Conservation (phyloP, 2,329 filamentous ascomycete species). For the Hymenotorrendiella dingleyae region DNA sequence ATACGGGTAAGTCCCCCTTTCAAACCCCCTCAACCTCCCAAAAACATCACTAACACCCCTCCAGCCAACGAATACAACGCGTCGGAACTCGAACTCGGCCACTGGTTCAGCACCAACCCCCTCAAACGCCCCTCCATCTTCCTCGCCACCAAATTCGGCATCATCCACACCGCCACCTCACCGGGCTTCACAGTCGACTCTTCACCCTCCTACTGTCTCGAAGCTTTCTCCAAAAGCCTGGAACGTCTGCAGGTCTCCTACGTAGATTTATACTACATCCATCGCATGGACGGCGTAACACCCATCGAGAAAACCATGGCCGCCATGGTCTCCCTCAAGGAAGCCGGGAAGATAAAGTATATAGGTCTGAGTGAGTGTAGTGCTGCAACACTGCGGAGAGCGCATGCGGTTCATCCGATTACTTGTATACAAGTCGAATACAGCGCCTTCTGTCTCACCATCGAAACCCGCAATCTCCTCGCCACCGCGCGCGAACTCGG, state of each 20-base stretch:
- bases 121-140: slow-evolving; percentile 43
- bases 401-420: slow-evolving; percentile 27
- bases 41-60: no score
- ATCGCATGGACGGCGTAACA: slow-evolving; percentile 32
- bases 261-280: slow-evolving; percentile 33
- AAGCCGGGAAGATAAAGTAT: slow-evolving; percentile 41
- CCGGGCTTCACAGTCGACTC: slow-evolving; percentile 22
- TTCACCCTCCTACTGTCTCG: slow-evolving; percentile 35
- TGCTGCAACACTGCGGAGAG: slow-evolving; percentile 38
- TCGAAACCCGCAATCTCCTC: slow-evolving; percentile 49
- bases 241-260: slow-evolving; percentile 34
- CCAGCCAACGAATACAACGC: no score
- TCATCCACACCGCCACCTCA: slow-evolving; percentile 16
- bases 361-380: slow-evolving; percentile 44
- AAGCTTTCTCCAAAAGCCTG: slow-evolving; percentile 35
- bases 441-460: slow-evolving; percentile 46
- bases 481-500: slow-evolving; percentile 51
- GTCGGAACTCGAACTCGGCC: no score
- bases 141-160: slow-evolving; percentile 46
- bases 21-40: no score
- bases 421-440: slow-evolving; percentile 46
- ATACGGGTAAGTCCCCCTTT: no score
- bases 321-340: slow-evolving; percentile 34
- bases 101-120: slow-evolving; percentile 43
- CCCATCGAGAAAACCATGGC: slow-evolving; percentile 39